phyloP scores from a whole-genome alignment of 257 asterid species.

The Forsythia suspensa region DNA sequence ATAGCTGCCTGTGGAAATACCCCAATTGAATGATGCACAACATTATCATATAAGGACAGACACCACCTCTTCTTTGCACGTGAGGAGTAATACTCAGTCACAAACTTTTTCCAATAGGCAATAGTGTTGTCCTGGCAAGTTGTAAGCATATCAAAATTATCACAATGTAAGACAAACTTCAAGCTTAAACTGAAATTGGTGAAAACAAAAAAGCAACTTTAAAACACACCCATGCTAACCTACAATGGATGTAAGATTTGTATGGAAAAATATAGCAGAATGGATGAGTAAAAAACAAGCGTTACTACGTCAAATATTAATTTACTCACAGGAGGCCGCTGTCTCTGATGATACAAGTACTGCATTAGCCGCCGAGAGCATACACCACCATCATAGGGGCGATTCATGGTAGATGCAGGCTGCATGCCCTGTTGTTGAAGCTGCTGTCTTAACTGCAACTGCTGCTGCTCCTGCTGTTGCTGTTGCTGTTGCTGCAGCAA shows the following conservation, averaged over 20 bases:
- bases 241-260: neutral
- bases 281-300: neutral
- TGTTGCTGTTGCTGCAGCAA: conserved; percentile 46
- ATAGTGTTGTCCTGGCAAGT: conserved; percentile 73
- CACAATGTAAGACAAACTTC: neutral
- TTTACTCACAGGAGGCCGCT: conserved; percentile 81
- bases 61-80: conserved; percentile 99
- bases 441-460: conserved; percentile 69
- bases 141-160: conserved; percentile 1
- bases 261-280: neutral
- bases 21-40: conserved; percentile 91
- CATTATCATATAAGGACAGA: conserved; percentile 82
- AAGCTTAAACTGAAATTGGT: neutral
- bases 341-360: conserved; percentile 91
- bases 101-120: conserved; percentile 97
- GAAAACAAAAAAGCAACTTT: neutral
- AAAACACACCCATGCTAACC: neutral
- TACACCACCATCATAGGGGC: conserved; percentile 79
- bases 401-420: conserved; percentile 65
- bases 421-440: conserved; percentile 67
- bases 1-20: conserved; percentile 94
- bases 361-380: conserved; percentile 97
- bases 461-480: conserved; percentile 46
- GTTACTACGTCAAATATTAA: neutral
- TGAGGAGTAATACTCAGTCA: conserved; percentile 90